phyloP scores from a whole-genome alignment of 2,329 filamentous ascomycete species.

The Xylaria sp. region DNA sequence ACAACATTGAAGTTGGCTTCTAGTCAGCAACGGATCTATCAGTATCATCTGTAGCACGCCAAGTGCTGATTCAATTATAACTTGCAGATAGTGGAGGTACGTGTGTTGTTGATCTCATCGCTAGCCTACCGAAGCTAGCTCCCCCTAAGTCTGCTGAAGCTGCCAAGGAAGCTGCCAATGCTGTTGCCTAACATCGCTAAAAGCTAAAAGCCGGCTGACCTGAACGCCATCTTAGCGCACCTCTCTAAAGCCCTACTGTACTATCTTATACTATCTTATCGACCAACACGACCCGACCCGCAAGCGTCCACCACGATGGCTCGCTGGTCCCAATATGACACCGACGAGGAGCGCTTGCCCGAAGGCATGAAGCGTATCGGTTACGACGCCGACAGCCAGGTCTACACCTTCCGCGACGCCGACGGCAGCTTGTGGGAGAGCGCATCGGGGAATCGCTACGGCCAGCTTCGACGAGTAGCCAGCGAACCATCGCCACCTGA shows the following conservation, averaged over 20 bases:
- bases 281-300: background rate
- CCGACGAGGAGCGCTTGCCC: conserved; percentile 59
- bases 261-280: background rate
- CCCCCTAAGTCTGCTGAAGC: conserved; percentile 4
- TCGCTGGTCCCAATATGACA: conserved; percentile 51
- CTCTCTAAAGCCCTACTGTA: background rate
- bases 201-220: conserved; percentile 12
- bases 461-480: conserved; percentile 51
- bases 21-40: background rate
- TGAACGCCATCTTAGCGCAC: conserved; percentile 7
- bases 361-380: conserved; percentile 60
- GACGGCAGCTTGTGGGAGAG: conserved; percentile 59
- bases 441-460: conserved; percentile 58
- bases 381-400: conserved; percentile 61
- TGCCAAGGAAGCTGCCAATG: background rate
- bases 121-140: background rate
- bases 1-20: background rate
- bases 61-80: background rate
- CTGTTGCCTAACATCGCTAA: background rate
- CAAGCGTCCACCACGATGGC: conserved; percentile 41
- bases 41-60: background rate
- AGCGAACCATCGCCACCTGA: conserved; percentile 27
- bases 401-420: conserved; percentile 58
- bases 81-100: background rate
- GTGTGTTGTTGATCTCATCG: background rate